phyloP scores from a whole-genome alignment of 495 filamentous ascomycete species.

The Penicillium cataractarum region DNA sequence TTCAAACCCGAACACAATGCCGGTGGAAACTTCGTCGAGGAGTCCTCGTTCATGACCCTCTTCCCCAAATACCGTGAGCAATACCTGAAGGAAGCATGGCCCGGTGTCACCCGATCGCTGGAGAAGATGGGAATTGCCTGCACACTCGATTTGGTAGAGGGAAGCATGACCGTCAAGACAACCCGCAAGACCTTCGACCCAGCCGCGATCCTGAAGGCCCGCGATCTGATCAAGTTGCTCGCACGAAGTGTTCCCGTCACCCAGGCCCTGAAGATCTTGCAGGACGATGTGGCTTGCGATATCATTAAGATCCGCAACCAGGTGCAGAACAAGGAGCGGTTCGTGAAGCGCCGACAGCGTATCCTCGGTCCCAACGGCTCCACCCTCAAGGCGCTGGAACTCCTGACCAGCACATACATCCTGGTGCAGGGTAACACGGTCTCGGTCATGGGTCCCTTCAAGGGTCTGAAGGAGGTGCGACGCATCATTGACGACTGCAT shows the following conservation, averaged over 20 bases:
- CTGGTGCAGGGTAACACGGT: slow-evolving; percentile 98
- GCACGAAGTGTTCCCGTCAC: slow-evolving; percentile 90
- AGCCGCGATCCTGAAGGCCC: slow-evolving; percentile 89
- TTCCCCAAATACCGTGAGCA: slow-evolving; percentile 98
- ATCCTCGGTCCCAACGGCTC: slow-evolving; percentile 84
- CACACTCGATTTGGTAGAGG: slow-evolving; percentile 91
- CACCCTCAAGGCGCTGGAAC: slow-evolving; percentile 90
- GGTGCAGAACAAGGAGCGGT: slow-evolving; percentile 93
- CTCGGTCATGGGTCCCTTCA: slow-evolving; percentile 84
- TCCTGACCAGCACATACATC: slow-evolving; percentile 93
- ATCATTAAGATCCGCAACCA: slow-evolving; percentile 92
- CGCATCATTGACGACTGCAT: slow-evolving; percentile 93
- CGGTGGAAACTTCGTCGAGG: slow-evolving; percentile 85
- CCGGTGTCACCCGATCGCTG: slow-evolving; percentile 73
- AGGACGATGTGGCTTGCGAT: slow-evolving; percentile 87
- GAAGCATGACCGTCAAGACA: slow-evolving; percentile 93
- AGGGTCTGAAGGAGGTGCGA: slow-evolving; percentile 91
- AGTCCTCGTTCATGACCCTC: slow-evolving; percentile 86
- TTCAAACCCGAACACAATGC: slow-evolving; percentile 87
- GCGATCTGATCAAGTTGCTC: slow-evolving; percentile 92
- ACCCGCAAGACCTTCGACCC: slow-evolving; percentile 95
- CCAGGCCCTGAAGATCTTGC: slow-evolving; percentile 85
- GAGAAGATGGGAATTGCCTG: slow-evolving; percentile 84
- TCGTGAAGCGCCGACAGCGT: slow-evolving; percentile 92
- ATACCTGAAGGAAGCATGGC: slow-evolving; percentile 93